Conservation (phyloP, 1,284 basidiomycete species). For the Boletus semigastroideus region DNA sequence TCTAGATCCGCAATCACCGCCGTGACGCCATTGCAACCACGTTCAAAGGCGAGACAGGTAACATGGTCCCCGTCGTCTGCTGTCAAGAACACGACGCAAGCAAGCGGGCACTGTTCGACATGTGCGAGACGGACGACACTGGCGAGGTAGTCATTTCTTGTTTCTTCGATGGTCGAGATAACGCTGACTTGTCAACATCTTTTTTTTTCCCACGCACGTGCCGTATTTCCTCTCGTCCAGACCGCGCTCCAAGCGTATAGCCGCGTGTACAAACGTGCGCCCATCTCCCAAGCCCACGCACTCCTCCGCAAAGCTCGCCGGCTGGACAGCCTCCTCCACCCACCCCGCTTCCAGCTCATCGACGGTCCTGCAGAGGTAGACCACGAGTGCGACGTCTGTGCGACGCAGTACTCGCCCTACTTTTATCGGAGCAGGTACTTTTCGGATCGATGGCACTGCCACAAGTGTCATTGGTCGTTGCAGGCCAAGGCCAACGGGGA, state of each 20-base stretch:
- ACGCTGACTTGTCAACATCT: constrained; percentile 6
- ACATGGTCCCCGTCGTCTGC: constrained; percentile 78
- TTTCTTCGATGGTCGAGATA: neutral
- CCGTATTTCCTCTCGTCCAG: constrained; percentile 37
- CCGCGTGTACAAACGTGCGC: constrained; percentile 79
- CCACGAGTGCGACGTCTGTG: constrained; percentile 34
- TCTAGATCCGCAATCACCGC: constrained; percentile 71
- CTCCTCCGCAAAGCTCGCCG: constrained; percentile 84
- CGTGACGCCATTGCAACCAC: constrained; percentile 65
- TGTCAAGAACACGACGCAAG: constrained; percentile 80
- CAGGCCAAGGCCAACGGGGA: constrained; percentile 3
- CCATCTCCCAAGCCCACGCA: constrained; percentile 68
- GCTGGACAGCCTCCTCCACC: constrained; percentile 63
- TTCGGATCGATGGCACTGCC: constrained; percentile 47
- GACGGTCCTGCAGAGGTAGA: constrained; percentile 18
- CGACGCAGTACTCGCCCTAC: constrained; percentile 40
- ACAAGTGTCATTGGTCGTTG: constrained; percentile 50
- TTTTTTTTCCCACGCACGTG: neutral
- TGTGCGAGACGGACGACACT: constrained; percentile 82
- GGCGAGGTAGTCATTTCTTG: constrained; percentile 55
- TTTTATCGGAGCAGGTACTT: constrained; percentile 34
- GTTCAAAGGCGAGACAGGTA: constrained; percentile 87
- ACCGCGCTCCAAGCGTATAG: constrained; percentile 87
- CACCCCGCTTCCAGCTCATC: constrained; percentile 12
- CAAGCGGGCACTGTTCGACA: constrained; percentile 70